phyloP scores from a whole-genome alignment of 352 stramenopile genomes.

The Nothophytophthora sp. region DNA sequence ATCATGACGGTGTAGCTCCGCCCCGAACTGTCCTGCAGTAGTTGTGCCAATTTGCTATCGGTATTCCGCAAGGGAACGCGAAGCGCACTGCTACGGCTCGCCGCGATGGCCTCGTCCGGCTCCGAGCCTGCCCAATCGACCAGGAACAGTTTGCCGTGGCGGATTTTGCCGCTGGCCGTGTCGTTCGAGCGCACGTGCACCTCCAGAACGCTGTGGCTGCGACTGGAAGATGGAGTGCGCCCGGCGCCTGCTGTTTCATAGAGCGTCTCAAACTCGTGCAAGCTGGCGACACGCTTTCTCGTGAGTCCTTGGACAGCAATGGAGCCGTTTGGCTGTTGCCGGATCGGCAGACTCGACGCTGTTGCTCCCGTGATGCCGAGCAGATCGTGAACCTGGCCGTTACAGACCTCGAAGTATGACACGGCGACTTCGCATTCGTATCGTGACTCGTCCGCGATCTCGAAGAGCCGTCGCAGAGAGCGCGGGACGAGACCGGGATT shows the following conservation, averaged over 20 bases:
- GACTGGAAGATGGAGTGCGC: constrained; percentile 66
- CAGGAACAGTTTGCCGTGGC: constrained; percentile 37
- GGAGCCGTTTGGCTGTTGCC: constrained; percentile 35
- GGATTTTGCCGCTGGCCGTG: constrained; percentile 3
- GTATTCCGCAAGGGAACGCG: constrained; percentile 72
- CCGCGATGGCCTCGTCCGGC: constrained; percentile 77
- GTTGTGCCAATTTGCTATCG: constrained; percentile 69
- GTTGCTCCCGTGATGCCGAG: constrained; percentile 32
- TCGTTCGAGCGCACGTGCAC: constrained; percentile 37
- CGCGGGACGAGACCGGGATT: constrained; percentile 54
- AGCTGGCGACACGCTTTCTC: constrained; percentile 22
- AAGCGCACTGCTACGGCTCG: constrained; percentile 57
- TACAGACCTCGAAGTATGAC: constrained; percentile 89
- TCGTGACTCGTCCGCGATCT: constrained; percentile 23
- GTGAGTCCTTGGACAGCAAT: constrained; percentile 39
- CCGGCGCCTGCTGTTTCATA: constrained; percentile 30
- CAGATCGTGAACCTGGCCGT: constrained; percentile 86
- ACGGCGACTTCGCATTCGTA: constrained; percentile 33
- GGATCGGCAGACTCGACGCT: constrained; percentile 32
- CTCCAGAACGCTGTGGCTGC: constrained; percentile 85
- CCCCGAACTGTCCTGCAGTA: constrained; percentile 63
- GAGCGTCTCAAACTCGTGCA: constrained; percentile 35
- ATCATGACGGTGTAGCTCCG: constrained; percentile 47
- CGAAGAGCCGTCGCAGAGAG: constrained; percentile 46
- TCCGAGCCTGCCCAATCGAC: constrained; percentile 56